A percentile compares a stretch with the other conserved stretches of the same genome.
These are phyloP conservation scores for Umbelopsis sp. DNA, from an alignment of 192 early-diverging fungal species.

Conservation along the genomic window DNA sequence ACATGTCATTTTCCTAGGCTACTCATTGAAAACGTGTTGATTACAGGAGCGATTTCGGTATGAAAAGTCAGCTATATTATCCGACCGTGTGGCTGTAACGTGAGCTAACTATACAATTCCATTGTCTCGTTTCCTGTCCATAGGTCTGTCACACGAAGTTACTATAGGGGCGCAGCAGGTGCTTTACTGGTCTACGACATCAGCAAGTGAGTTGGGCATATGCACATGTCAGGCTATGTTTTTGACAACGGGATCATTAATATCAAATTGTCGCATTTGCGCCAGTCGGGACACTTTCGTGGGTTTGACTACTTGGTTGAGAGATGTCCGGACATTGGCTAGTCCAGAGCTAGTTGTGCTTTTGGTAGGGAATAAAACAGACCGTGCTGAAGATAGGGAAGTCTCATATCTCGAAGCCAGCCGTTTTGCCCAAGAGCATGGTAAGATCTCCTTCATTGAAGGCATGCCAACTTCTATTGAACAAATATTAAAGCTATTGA, in stretches of 20 bases:
- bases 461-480: not conserved
- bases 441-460: slow-evolving; percentile 15
- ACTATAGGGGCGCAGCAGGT: slow-evolving; percentile 81
- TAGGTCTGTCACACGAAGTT: slow-evolving; percentile 77
- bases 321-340: slow-evolving; percentile 67
- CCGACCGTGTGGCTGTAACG: not conserved
- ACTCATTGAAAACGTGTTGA: not conserved
- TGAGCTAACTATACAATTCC: not conserved
- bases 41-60: slow-evolving; percentile 55
- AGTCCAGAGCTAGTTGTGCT: slow-evolving; percentile 68
- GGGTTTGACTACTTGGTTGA: slow-evolving; percentile 66
- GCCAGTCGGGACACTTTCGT: slow-evolving; percentile 61
- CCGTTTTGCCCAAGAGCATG: slow-evolving; percentile 55
- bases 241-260: not conserved
- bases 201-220: slow-evolving; percentile 52
- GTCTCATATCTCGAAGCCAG: slow-evolving; percentile 57
- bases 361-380: slow-evolving; percentile 74
- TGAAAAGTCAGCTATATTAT: not conserved
- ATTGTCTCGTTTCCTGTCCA: slow-evolving; percentile 29
- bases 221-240: no score
- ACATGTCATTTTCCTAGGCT: not conserved
- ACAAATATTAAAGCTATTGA: not conserved
- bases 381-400: slow-evolving; percentile 52
- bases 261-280: not conserved
- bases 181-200: slow-evolving; percentile 83